phyloP scores from a whole-genome alignment of 768 basidiomycete species.

The Boletus sp. region DNA sequence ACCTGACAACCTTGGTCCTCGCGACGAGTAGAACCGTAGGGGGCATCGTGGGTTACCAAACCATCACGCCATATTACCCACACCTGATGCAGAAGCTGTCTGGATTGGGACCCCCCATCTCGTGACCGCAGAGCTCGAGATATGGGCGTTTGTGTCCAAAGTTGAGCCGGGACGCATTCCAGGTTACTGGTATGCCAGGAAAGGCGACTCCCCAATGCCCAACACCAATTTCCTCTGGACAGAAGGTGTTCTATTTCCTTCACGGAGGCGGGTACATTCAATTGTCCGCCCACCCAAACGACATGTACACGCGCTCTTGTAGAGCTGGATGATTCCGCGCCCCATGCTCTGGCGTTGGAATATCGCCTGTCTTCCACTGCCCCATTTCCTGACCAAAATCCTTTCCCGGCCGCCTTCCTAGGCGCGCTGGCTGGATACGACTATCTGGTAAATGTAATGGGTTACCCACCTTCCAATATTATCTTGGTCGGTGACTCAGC shows the following conservation, averaged over 20 bases:
- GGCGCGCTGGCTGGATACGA: constrained; percentile 74
- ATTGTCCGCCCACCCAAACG: constrained; percentile 57
- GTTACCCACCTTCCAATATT: constrained; percentile 59
- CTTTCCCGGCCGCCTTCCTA: constrained; percentile 75
- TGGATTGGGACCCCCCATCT: constrained; percentile 35
- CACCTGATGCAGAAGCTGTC: constrained; percentile 18
- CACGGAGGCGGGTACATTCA: constrained; percentile 62
- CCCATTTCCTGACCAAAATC: constrained; percentile 43
- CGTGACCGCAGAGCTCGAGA: constrained; percentile 30
- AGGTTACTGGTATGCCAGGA: constrained; percentile 57
- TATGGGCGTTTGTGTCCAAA: constrained; percentile 30
- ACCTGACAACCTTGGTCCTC: background rate
- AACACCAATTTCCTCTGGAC: constrained; percentile 42
- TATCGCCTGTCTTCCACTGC: constrained; percentile 61
- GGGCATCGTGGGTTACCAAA: constrained; percentile 6
- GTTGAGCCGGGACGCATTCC: constrained; percentile 46
- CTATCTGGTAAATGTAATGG: constrained; percentile 59
- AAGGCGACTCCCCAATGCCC: constrained; percentile 35
- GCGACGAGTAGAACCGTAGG: constrained; percentile 8
- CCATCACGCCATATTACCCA: constrained; percentile 8
- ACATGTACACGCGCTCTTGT: constrained; percentile 45
- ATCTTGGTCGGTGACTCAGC: constrained; percentile 75
- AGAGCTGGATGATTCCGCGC: constrained; percentile 41
- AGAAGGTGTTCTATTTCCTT: constrained; percentile 59
- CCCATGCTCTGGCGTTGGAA: constrained; percentile 60